Conservation (phyloP, 192 early-diverging fungal species). For the Coemansia sp. region DNA sequence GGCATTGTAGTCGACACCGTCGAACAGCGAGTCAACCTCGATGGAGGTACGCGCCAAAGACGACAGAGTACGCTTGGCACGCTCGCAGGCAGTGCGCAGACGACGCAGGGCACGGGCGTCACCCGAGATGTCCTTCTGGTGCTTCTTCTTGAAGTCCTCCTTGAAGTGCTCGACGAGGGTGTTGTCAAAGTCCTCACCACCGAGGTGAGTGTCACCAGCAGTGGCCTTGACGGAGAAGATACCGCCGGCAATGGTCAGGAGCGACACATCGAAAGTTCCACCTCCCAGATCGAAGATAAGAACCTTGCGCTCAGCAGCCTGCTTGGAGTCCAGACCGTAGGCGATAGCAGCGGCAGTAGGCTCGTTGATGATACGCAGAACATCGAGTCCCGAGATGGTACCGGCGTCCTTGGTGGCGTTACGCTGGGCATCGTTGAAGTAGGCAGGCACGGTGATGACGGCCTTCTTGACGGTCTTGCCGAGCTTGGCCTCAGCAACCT, state of each 20-base stretch:
- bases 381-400: constrained; percentile 80
- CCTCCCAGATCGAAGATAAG: constrained; percentile 85
- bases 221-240: constrained; percentile 83
- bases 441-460: constrained; percentile 77
- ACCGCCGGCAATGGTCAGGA: constrained; percentile 73
- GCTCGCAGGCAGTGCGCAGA: constrained; percentile 75
- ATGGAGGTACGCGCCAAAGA: constrained; percentile 71
- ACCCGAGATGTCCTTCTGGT: constrained; percentile 71
- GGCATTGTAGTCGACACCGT: constrained; percentile 73
- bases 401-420: constrained; percentile 93
- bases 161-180: constrained; percentile 61
- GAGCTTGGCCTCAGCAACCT: constrained; percentile 79
- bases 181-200: constrained; percentile 84
- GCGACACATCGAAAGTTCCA: constrained; percentile 87
- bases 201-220: constrained; percentile 82
- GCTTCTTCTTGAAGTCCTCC: constrained; percentile 68
- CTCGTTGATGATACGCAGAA: constrained; percentile 91
- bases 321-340: constrained; percentile 81
- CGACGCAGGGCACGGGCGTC: constrained; percentile 75
- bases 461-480: constrained; percentile 71
- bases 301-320: constrained; percentile 72
- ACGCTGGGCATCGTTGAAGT: constrained; percentile 92
- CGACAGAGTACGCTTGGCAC: constrained; percentile 77
- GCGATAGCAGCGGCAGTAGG: constrained; percentile 88
- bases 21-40: constrained; percentile 76